Conservation (phyloP, 2,329 filamentous ascomycete genomes). For the Colletotrichum plurivorum region DNA sequence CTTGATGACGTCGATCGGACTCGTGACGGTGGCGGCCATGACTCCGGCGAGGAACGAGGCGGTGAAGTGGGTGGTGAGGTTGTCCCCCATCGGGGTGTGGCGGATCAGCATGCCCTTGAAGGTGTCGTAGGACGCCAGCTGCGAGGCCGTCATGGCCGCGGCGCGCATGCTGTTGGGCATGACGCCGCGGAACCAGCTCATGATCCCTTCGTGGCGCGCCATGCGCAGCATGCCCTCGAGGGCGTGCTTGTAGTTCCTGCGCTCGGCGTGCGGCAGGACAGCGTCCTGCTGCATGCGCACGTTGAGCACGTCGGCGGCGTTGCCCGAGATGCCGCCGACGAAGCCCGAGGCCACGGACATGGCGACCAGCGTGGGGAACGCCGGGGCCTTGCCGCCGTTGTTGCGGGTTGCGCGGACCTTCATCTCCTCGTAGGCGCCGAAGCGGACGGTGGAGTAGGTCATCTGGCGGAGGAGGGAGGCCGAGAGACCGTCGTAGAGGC, state of each 20-base stretch:
- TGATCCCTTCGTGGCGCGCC: slow-evolving; percentile 85
- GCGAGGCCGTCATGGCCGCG: slow-evolving; percentile 88
- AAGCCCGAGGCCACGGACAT: slow-evolving; percentile 90
- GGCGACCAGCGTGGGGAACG: slow-evolving; percentile 82
- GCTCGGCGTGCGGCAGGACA: slow-evolving; percentile 78
- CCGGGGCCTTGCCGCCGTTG: slow-evolving; percentile 62
- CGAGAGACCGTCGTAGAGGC: slow-evolving; percentile 92
- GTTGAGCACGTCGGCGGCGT: slow-evolving; percentile 96
- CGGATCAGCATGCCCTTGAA: slow-evolving; percentile 81
- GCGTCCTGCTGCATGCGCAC: slow-evolving; percentile 98
- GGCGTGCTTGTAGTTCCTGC: slow-evolving; percentile 91
- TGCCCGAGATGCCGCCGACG: slow-evolving; percentile 89
- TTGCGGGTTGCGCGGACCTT: slow-evolving; percentile 75
- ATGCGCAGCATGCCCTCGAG: slow-evolving; percentile 89
- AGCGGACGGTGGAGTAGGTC: slow-evolving; percentile 96
- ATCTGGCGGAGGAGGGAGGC: slow-evolving; percentile 93
- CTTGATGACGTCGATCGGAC: slow-evolving; percentile 90
- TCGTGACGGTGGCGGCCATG: slow-evolving; percentile 87
- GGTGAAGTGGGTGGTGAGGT: slow-evolving; percentile 82
- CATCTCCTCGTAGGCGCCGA: slow-evolving; percentile 95
- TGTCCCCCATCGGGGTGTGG: slow-evolving; percentile 77
- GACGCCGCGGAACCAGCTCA: slow-evolving; percentile 85
- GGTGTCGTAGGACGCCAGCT: slow-evolving; percentile 87
- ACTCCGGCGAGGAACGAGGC: slow-evolving; percentile 85
- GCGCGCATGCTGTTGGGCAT: slow-evolving; percentile 86